Evolutionary conservation across 192 early-diverging fungal genomes (phyloP), one percentile per base, ranked within the genome.

Genomic region (Kickxella alabastrina): DNA sequence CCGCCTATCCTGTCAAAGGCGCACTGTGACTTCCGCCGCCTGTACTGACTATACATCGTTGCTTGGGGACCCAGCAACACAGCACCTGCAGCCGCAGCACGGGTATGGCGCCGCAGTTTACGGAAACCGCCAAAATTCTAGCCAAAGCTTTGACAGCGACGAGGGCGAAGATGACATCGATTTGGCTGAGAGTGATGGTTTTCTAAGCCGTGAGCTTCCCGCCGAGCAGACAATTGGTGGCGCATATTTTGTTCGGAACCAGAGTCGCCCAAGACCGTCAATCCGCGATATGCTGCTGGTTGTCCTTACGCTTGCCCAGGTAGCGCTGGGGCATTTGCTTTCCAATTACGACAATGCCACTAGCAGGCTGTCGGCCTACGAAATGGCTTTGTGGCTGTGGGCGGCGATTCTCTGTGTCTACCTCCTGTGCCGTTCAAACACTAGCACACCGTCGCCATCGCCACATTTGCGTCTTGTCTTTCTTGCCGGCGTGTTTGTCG

Each of bases 381-480:
- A 75, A 29, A 6, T 63, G 13, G 32, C 12, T 0, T 38, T 75
- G 43, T 75, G 71, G 71, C 29, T 50, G 27, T 75, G 71, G 71
- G 57, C 60, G n/a, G 38, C 38, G 1, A 22, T 44, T 8, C 46
- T 75, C 26, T 75, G 71, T 34, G 36, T 31, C 10, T 75, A 75
- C 26, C 49, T 63, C 13, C 46, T 68, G 23, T 52, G 37, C 27
- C 71, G 71, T 38, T 26, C 42, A 12, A 51, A 36, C 17, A 32
- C 25, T 12, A 32, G 14, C 9, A 27, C 41, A 10, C 71, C 71
- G 14, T 75, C 71, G 47, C 71, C 71, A 2, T 75, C 71, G 39
- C 71, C 71, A 3, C 71, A 75, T 14, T 25, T 75, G 50, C 64
- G 71, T 6, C 47, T 75, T n/a, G 55, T 68, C 19, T 75, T 49